Evolutionary conservation across 495 filamentous ascomycete species (phyloP), one percentile per base, ranked within the genome.

Genomic region (Penicillium simplicissimum): DNA sequence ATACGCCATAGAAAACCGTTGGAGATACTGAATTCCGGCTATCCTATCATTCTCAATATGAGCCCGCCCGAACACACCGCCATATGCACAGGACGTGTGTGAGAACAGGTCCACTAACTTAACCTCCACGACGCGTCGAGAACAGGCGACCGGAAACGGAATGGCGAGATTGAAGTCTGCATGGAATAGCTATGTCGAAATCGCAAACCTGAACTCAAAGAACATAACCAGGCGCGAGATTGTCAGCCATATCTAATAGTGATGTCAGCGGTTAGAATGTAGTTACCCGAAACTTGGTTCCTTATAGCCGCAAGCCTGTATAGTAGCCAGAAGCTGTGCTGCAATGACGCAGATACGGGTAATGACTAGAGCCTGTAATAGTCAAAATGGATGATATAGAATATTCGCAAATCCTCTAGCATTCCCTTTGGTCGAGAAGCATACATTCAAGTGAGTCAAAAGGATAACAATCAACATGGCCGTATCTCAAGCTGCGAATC

Each of bases 401-500:
- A 21, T 23, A 21, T 11, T 9, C 3, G 9, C 8, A 8, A 45
- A 15, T 1, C 42, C 8, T 45, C 6, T 15, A 3, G 0, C 21
- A 5, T 15, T 11, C 14, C 4, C 10, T 23, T 21, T 10, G 17
- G 21, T 19, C 17, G 11, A 19, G n/a, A 42, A 42, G n/a, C n/a
- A 17, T 28, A 43, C 25, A 33, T 43, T 23, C 23, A 56, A 56
- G 36, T 28, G 19, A 31, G 5, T 6, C 15, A n/a, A 48, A 25
- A 25, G 37, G 0, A 7, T 14, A 38, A 23, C 31, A 15, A 48
- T 35, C n/a, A 48, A 14, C 10, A 88, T 87, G 84, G 79, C 85
- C 28, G 69, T 85, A 40, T 77, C 85, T 19, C 86, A 89, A 79
- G 80, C 81, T 66, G 89, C 90, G 28, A 85, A 84, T 59, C 66